Evolutionary conservation across 352 stramenopile species (phyloP).

Genomic region (Phytopythium montanum): DNA sequence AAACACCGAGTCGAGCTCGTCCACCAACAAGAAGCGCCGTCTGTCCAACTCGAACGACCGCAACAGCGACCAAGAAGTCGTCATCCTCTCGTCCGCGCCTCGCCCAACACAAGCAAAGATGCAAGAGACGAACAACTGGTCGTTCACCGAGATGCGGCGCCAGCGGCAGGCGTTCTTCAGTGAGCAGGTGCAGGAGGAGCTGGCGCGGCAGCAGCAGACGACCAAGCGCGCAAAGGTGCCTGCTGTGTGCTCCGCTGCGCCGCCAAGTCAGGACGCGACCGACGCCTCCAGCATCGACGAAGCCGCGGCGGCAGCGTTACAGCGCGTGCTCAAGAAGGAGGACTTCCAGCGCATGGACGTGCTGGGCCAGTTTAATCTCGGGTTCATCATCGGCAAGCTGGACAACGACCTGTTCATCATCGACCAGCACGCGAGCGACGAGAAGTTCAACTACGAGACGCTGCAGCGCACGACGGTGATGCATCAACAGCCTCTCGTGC

Average conservation of each 20-base stretch:
- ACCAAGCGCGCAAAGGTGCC: slow-evolving; percentile 27
- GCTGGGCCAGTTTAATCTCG: slow-evolving; percentile 97
- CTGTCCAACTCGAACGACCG: slow-evolving; percentile 1
- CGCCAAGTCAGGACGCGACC: slow-evolving; percentile 7
- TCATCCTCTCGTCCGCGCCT: neutral
- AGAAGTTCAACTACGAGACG: slow-evolving; percentile 85
- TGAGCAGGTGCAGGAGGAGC: slow-evolving; percentile 35
- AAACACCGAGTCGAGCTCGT: neutral
- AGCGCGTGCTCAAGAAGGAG: slow-evolving; percentile 84
- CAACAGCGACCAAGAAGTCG: neutral
- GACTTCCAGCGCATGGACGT: slow-evolving; percentile 93
- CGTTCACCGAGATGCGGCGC: slow-evolving; percentile 32
- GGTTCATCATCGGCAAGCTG: slow-evolving; percentile 94
- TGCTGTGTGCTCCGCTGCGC: slow-evolving; percentile 30
- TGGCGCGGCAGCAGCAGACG: slow-evolving; percentile 15
- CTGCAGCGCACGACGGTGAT: slow-evolving; percentile 87
- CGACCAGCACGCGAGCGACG: slow-evolving; percentile 98
- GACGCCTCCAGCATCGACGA: slow-evolving; percentile 33
- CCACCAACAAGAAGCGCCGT: neutral
- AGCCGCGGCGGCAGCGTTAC: slow-evolving; percentile 41
- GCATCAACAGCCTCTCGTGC: slow-evolving; percentile 94
- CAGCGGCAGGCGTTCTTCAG: slow-evolving; percentile 39
- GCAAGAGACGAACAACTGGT: slow-evolving; percentile 22
- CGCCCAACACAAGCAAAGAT: neutral
- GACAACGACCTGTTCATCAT: slow-evolving; percentile 96